Base-by-base conservation (phyloP, 768 basidiomycete genomes). In the Termitomyces sp. region DNA sequence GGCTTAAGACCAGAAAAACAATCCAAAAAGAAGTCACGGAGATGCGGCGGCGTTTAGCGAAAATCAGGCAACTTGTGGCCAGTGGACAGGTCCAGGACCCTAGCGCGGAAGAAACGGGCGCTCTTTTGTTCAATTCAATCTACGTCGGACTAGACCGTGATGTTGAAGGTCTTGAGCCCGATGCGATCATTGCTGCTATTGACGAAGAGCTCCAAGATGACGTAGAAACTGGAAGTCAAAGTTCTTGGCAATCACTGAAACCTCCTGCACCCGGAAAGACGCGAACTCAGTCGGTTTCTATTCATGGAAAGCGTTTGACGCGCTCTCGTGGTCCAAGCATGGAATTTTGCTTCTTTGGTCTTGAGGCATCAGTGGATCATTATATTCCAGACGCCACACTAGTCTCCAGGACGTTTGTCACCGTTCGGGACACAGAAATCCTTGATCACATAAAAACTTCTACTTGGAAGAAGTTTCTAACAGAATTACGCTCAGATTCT, bases 371-470 rank as follows among this genome's bases (percentile, higher is more conserved):
- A 63, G 71, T 91, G 35, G 89, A 92, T 68, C 76, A 83, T 57
- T 91, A 86, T 66, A 71, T 70, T 9, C 79, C 83, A 5, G 75
- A 79, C 12, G 80, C 81, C 47, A 71, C 81, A 0, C 68, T 87
- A 26, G 84, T 87, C 9, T 89, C 88, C 2, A 79, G 88, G 55
- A 81, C 85, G 1, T 79, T 90, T 50, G 81, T 84, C 14, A 86
- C 85, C 12, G 78, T 95, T 53, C 81, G 74, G 59, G 84, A 92
- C 61, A 66, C 93, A 20, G 93, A 97, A 72, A 97, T 98, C 60
- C 75, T 98, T 53, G 97, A 99, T 71, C 95, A 97, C 68, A 94
- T 99, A 79, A 95, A 92, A 77, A 95, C 95, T 0, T 98, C 95
- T 9, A 98, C 97, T 0, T 99, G 97, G 97, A 91, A 88, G 75